phyloP scores from a whole-genome alignment of 805 yeast genomes.

The Lipomyces chichibuensis region DNA sequence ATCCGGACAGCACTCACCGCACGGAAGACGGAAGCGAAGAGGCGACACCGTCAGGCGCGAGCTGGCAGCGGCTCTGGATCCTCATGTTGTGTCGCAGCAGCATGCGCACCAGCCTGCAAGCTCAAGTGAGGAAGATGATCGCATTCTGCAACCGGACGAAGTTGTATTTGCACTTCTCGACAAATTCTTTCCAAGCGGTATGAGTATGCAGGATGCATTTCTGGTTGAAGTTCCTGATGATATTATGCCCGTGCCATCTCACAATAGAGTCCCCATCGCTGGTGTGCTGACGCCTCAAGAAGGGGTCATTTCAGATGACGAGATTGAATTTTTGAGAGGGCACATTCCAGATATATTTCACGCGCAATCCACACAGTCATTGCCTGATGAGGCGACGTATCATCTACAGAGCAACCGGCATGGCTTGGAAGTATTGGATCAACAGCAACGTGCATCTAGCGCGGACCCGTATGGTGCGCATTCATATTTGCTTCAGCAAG shows the following conservation, averaged over 20 bases:
- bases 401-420: conserved; percentile 7
- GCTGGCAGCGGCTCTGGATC: conserved; percentile 3
- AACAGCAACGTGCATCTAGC: conserved; percentile 1
- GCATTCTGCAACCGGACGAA: conserved; percentile 58
- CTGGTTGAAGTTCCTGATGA: conserved; percentile 54
- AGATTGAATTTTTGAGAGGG: neutral
- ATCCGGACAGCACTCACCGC: conserved; percentile 8
- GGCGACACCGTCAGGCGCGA: conserved; percentile 6
- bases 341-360: conserved; percentile 5
- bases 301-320: conserved; percentile 17
- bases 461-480: neutral
- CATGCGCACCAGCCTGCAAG: neutral
- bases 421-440: neutral
- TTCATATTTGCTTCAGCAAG: conserved; percentile 2
- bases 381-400: conserved; percentile 16
- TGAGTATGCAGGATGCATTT: conserved; percentile 67
- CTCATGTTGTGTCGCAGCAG: neutral
- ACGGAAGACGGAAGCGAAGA: conserved; percentile 10
- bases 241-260: neutral
- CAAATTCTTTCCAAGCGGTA: conserved; percentile 64
- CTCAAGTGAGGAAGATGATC: conserved; percentile 14
- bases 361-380: conserved; percentile 19
- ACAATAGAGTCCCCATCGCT: neutral
- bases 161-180: conserved; percentile 62
- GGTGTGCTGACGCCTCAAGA: conserved; percentile 3